phyloP scores from a whole-genome alignment of 2,329 filamentous ascomycete species.

The Paramyrothecium sp. region DNA sequence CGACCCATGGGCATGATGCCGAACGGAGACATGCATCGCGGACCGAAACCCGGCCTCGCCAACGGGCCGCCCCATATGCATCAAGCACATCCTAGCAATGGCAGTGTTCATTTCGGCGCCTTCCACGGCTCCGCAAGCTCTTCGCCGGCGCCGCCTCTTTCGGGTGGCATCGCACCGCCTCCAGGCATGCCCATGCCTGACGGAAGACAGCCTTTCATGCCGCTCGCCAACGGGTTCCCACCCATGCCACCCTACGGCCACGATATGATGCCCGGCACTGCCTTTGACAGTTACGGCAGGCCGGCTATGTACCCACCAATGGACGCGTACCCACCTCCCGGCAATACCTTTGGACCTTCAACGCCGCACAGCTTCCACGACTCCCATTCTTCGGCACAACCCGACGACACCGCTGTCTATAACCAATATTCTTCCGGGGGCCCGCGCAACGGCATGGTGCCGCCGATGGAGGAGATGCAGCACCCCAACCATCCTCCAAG shows the following conservation, averaged over 20 bases:
- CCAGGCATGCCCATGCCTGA: constrained; percentile 39
- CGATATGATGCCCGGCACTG: constrained; percentile 30
- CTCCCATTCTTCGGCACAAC: constrained; percentile 55
- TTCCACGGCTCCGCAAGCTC: constrained; percentile 55
- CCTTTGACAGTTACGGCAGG: constrained; percentile 36
- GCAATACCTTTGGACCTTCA: constrained; percentile 47
- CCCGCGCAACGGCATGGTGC: constrained; percentile 33
- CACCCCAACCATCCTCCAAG: constrained; percentile 24
- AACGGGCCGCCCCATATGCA: constrained; percentile 39
- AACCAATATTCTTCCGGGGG: constrained; percentile 37
- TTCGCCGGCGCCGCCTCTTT: constrained; percentile 53
- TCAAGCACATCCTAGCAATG: constrained; percentile 52
- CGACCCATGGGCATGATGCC: constrained; percentile 24
- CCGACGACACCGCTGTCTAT: constrained; percentile 41
- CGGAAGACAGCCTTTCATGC: constrained; percentile 31
- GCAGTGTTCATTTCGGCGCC: constrained; percentile 55
- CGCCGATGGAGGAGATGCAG: constrained; percentile 26
- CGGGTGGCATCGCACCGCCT: constrained; percentile 46
- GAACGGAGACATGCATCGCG: constrained; percentile 31
- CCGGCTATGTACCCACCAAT: constrained; percentile 21
- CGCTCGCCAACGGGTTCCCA: constrained; percentile 31
- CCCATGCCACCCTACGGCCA: constrained; percentile 34
- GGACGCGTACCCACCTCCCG: constrained; percentile 16
- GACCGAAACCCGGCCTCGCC: constrained; percentile 27
- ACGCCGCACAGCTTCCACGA: constrained; percentile 62